phyloP scores from a whole-genome alignment of 2,329 filamentous ascomycete genomes.

The Stagonosporopsis tanaceti region DNA sequence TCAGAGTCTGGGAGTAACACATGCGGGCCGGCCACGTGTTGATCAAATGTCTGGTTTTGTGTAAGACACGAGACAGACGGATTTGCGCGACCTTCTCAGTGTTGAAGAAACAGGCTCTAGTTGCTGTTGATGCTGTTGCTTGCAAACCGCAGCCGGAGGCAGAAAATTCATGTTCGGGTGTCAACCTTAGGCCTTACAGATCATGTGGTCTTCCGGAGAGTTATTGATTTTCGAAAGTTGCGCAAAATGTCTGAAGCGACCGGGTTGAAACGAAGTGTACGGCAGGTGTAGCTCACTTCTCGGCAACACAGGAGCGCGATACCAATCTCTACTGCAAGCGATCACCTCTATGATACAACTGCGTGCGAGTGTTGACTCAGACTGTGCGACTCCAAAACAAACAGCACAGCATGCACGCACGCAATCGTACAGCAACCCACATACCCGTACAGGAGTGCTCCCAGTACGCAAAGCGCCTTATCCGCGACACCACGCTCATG shows the following conservation, averaged over 20 bases:
- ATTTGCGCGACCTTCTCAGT: neutral
- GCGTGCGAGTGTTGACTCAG: neutral
- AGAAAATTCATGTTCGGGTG: no score
- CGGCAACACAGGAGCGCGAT: neutral
- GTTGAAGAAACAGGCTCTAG: neutral
- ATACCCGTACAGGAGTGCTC: neutral
- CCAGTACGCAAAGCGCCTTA: constrained; percentile 12
- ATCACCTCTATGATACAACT: neutral
- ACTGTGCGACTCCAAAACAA: neutral
- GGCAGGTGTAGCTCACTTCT: neutral
- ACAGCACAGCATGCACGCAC: constrained; percentile 3
- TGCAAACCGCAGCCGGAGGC: neutral
- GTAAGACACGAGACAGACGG: neutral
- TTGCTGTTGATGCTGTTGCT: neutral
- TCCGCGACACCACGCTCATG: constrained; percentile 4
- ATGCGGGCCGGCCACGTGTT: constrained; percentile 1
- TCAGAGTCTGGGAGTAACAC: neutral
- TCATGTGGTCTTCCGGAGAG: neutral
- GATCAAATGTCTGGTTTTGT: neutral
- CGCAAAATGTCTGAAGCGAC: neutral
- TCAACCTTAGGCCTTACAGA: no score
- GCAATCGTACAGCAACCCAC: constrained; percentile 17
- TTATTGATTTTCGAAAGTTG: neutral
- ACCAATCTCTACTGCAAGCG: neutral
- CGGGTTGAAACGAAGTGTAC: neutral